phyloP scores from a whole-genome alignment of 148 eudicot genomes.

The Vaccinium darrowii region DNA sequence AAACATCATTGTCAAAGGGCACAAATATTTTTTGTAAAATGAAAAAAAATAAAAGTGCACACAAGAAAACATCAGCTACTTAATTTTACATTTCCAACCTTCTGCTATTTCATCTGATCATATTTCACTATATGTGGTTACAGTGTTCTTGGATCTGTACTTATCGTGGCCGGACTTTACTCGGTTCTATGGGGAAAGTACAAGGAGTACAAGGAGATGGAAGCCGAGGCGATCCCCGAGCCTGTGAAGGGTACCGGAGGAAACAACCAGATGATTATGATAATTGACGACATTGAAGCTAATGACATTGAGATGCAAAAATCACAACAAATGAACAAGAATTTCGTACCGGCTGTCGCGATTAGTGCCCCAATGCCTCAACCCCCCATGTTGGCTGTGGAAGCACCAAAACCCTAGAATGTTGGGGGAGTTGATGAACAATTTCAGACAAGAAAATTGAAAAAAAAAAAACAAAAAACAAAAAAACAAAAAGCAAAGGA shows the following conservation, averaged over 20 bases:
- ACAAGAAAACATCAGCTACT: not conserved
- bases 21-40: not conserved
- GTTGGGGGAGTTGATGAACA: not conserved
- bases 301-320: slow-evolving; percentile 32
- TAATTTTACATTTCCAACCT: not conserved
- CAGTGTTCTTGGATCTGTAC: slow-evolving; percentile 64
- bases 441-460: not conserved
- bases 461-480: not conserved
- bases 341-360: slow-evolving; percentile 24
- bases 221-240: slow-evolving; percentile 41
- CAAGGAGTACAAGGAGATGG: slow-evolving; percentile 68
- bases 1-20: not conserved
- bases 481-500: not conserved
- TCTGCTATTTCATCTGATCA: not conserved
- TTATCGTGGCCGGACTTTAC: slow-evolving; percentile 77
- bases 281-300: slow-evolving; percentile 42
- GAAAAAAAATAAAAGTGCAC: not conserved
- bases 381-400: slow-evolving; percentile 42
- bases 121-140: slow-evolving; percentile 14
- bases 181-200: slow-evolving; percentile 94
- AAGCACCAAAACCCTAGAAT: slow-evolving; percentile 28
- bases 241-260: slow-evolving; percentile 32
- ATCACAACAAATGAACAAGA: slow-evolving; percentile 18
- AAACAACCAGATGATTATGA: slow-evolving; percentile 21
- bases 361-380: slow-evolving; percentile 40